These are phyloP conservation scores for Penicillium ucsense DNA, from an alignment of 495 filamentous ascomycete species.

Conservation along the genomic window DNA sequence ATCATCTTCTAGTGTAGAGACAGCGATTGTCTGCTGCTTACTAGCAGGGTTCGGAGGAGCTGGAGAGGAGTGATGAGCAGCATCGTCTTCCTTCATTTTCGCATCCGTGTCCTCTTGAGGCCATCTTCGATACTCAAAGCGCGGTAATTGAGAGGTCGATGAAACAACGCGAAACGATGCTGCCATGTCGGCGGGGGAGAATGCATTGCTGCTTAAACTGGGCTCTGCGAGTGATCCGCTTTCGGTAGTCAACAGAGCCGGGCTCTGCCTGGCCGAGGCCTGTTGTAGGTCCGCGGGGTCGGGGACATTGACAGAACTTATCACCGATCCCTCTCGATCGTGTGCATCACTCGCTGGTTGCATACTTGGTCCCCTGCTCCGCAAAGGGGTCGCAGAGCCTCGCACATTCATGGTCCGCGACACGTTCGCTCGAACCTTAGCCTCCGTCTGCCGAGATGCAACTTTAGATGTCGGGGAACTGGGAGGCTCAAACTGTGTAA, in stretches of 20 bases:
- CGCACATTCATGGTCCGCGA: slow-evolving; percentile 1
- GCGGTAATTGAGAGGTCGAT: slow-evolving; percentile 35
- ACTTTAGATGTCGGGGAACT: slow-evolving; percentile 29
- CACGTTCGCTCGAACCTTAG: slow-evolving; percentile 1
- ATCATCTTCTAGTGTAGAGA: too few species aligned
- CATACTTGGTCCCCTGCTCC: not conserved
- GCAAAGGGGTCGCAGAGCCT: slow-evolving; percentile 1
- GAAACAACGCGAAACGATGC: slow-evolving; percentile 26
- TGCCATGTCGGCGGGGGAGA: not conserved
- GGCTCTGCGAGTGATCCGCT: too few species aligned
- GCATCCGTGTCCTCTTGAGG: slow-evolving; percentile 4
- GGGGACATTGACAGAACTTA: too few species aligned
- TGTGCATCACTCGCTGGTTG: not conserved
- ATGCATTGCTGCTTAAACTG: too few species aligned
- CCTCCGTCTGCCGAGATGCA: slow-evolving; percentile 11
- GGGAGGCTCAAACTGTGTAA: slow-evolving; percentile 29
- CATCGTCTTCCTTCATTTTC: not conserved
- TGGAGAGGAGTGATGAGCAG: not conserved
- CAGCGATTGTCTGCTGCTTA: not conserved
- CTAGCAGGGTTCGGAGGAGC: not conserved
- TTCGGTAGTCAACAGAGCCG: too few species aligned
- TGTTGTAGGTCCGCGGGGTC: too few species aligned
- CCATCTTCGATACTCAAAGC: slow-evolving; percentile 38
- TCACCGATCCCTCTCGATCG: too few species aligned
- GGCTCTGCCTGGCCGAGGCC: too few species aligned